Evolutionary conservation across 805 yeast species (phyloP), one percentile per base, ranked within the genome.

Genomic region (Kluyveromyces nonfermentans): DNA sequence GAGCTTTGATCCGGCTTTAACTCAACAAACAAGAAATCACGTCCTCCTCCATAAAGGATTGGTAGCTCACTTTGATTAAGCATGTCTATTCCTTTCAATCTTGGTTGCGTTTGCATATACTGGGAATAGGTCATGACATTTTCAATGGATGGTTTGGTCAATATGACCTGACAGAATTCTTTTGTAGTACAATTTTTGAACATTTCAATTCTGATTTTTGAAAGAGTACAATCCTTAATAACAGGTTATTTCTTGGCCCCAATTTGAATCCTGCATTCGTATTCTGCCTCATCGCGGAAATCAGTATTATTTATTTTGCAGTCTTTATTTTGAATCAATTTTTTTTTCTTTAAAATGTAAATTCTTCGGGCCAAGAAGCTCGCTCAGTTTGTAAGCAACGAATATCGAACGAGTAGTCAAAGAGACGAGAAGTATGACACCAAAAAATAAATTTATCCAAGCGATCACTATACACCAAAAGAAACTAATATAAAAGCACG

Each of bases 1-100:
- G 48, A 43, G 16, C 41, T 37, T 14, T 49, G 42, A n/a, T 42
- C 42, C 14, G 30, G 42, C 19, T 33, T 50, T 10, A 61, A 41
- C 25, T 52, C 25, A 17, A 54, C 48, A 14, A 62, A 44, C 1
- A 52, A 39, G 50, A 69, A 55, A 20, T 67, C 61, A 25, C 72
- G 56, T 1, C 74, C 73, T 3, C 74, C 74, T 4, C 71, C 74
- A 39, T 60, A 62, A 16, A 69, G 49, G 1, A 69, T 49, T 1
- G 67, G 63, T n/a, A 50, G 44, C 19, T 62, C 65, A 14, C 50
- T 48, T 12, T 46, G 50, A 49, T 10, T 40, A 32, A 33, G 38
- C 45, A 16, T 55, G 15, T 36, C n/a, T 16, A 43, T 33, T 6
- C 51, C 53, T 31, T 40, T 40, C 30, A 49, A 36, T 37, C 57